Evolutionary conservation across 202 grass and related monocot genomes (phyloP), one percentile per base, ranked within the genome.

Genomic region (Carex arenaria): DNA sequence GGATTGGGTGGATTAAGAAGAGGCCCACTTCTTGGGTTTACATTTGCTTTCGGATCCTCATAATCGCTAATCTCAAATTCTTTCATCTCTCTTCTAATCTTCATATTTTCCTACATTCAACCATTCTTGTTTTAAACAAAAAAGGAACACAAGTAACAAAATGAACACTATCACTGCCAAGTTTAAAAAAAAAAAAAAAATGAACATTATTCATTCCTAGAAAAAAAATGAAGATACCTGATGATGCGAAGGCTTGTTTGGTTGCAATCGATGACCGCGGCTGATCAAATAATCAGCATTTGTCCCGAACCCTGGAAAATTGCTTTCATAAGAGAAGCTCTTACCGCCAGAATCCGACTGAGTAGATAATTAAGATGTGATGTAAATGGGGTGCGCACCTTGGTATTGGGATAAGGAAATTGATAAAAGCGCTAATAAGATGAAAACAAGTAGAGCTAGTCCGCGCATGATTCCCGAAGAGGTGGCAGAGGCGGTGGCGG

Each of bases 1-100:
- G 89, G 85, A 18, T 60, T 53, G 49, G 89, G 52, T 4, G 84
- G 17, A 47, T 82, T 59, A 69, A 51, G 10, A 59, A 89, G 61
- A 54, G 71, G 19, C 4, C 89, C 92, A 85, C 78, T 73, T 78
- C 10, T 88, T 55, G 92, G 89, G 82, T 94, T 97, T 28, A 86
- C 90, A 84, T 97, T 97, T 59, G 94, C 78, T 78, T 79, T 87
- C 3, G 94, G 90, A 0, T 84, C 81, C 2, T 30, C 72, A 7
- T 74, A 80, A 74, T 97, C 93, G 73, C 89, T 88, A 81, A 64
- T 81, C 72, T 72, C 28, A 53, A 87, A 91, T 60, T 84, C 86
- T 67, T 43, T 64, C 84, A 86, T 90, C 78, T 81, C 59, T 81
- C 79, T 83, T 65, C 64, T 72, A 13, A 53, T 61, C 83, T 66